Evolutionary conservation across 177 flowering plant genomes (phyloP), one percentile per base, ranked within the genome.

Genomic region (Vitis hybrid): DNA sequence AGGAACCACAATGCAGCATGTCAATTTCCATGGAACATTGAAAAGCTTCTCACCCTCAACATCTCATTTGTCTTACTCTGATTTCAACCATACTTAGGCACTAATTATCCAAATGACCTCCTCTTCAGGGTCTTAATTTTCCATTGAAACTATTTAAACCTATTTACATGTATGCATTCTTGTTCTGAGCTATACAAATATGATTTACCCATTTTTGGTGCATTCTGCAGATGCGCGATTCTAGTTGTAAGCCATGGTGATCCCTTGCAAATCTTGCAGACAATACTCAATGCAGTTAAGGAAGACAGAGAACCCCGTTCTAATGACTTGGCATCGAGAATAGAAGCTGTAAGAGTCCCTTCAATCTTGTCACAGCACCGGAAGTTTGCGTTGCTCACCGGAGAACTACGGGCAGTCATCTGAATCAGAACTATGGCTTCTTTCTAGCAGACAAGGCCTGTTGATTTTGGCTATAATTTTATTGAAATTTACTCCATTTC

Each of bases 191-290:
- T 26, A 26, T 26, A 26, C 29, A 26, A 20, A 39, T 39, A 5
- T 39, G 45, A 39, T 39, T 39, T 39, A 5, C 45, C 45, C 0
- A 1, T 39, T 22, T 62, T 64, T 26, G 29, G 29, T 0, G 64
- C 26, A n/a, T 66, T 49, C 51, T 80, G 77, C 86, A 92, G 99
- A 45, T 89, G 94, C 51, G 70, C 89, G 10, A 74, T 94, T 26
- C 75, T 94, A 81, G 72, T 92, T 5, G 96, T 94, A n/a, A 86
- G 97, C 86, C 99, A 94, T 80, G 99, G 97, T 29, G 97, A 94
- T 81, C 96, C 99, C 12, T 84, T 94, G 52, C 96, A 92, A 78
- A 94, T 92, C 65, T 65, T 94, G 73, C 99, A 94, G 78, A 84
- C 95, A 48, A 60, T 94, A 33, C 73, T 94, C 9, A 79, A 75